Conservation (phyloP, 495 filamentous ascomycete genomes). For the Penicillium samsonianum region DNA sequence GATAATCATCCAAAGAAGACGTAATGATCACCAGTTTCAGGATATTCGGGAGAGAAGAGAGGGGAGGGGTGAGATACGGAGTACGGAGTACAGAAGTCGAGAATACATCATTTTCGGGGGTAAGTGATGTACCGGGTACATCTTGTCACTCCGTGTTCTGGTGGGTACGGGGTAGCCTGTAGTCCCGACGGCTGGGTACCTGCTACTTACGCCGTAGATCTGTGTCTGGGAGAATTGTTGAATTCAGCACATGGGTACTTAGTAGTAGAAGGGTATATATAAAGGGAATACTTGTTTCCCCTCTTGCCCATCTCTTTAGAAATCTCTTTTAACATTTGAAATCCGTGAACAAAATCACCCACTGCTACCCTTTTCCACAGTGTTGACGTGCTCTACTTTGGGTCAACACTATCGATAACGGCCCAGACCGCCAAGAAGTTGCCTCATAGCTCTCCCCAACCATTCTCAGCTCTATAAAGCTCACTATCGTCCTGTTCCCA, state of each 20-base stretch:
- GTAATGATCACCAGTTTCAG: conserved; percentile 13
- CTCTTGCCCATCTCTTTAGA: background rate
- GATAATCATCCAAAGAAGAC: conserved; percentile 1
- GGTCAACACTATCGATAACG: conserved; percentile 27
- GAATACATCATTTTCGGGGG: conserved; percentile 2
- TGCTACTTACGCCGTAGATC: conserved; percentile 19
- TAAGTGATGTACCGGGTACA: conserved; percentile 21
- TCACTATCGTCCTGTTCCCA: conserved; percentile 7
- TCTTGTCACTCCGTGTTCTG: conserved; percentile 21
- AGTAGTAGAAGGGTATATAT: background rate
- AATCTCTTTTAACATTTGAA: background rate
- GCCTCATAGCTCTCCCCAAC: conserved; percentile 39
- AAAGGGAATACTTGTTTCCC: background rate
- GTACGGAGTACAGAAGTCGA: background rate
- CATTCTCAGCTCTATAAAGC: conserved; percentile 27
- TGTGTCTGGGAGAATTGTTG: conserved; percentile 9
- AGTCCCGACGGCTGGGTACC: conserved; percentile 14
- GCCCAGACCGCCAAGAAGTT: conserved; percentile 34
- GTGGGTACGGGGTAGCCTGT: conserved; percentile 27
- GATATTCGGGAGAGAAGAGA: conserved; percentile 6
- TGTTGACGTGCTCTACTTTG: conserved; percentile 15
- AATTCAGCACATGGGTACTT: background rate
- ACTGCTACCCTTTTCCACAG: background rate
- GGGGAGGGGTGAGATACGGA: background rate
- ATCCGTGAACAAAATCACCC: background rate